Base-by-base conservation (phyloP, 1,284 basidiomycete species). In the Ceratobasidium sp. region DNA sequence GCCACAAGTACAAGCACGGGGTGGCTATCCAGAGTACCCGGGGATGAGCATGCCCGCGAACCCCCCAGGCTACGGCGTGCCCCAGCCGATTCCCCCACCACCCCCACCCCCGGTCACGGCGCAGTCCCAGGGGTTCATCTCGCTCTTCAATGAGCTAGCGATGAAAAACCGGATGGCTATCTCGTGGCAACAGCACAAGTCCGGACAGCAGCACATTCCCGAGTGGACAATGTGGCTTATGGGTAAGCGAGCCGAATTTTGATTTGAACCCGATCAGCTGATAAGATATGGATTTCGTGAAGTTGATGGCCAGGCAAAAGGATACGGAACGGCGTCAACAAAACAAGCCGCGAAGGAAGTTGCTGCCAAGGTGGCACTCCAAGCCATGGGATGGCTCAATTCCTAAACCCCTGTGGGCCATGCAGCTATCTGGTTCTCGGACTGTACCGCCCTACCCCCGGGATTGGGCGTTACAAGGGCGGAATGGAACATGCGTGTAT, bases 161-260 rank as follows among this genome's bases (percentile, higher is more conserved):
- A 72, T 72, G 69, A 72, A 72, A 46, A 14, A 72, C 35, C 69
- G 69, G 18, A 52, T 50, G 69, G 13, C 21, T 1, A 32, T 38
- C 49, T 41, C 69, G 23, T 72, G 69, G 69, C 58, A 72, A 54
- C 46, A 50, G 38, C 46, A 49, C 32, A 72, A 72, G 21, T 46
- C 54, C 1, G 69, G 69, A 35, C 57, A 61, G 47, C 69, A 72
- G 30, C 69, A 72, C 46, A 72, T 72, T 32, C 69, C 69, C 21
- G 69, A 72, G 57, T 72, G 69, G 69, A 72, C 69, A 14, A 72
- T 72, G 69, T 72, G 69, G 69, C 57, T 72, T 61, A 38, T 43
- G 1, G 57, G 69, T 72, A 61, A 61, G 69, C 26, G 28, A 72
- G 23, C n/a, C 14, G 49, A 38, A 26, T 35, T 26, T 57, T 47